Conservation (phyloP, 805 yeast genomes). For the Kuraishia cidri region DNA sequence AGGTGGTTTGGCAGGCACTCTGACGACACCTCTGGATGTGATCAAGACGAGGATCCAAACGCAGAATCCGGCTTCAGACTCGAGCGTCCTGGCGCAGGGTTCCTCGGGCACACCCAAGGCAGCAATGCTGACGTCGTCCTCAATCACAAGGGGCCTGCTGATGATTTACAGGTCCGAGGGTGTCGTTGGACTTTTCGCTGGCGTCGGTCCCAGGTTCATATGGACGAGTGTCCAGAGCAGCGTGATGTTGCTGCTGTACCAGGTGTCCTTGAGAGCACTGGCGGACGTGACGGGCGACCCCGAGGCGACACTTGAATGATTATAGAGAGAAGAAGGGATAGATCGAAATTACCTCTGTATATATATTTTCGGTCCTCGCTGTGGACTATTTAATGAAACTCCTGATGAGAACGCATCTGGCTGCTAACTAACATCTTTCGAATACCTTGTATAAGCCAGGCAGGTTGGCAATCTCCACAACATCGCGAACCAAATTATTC, state of each 20-base stretch:
- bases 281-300: constrained; percentile 19
- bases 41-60: constrained; percentile 92
- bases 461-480: constrained; percentile 80
- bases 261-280: constrained; percentile 54
- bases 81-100: not conserved
- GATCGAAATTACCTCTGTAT: not conserved
- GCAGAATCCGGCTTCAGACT: constrained; percentile 23
- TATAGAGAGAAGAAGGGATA: not conserved
- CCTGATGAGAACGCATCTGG: too few species aligned
- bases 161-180: constrained; percentile 71
- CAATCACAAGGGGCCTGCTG: constrained; percentile 41
- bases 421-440: constrained; percentile 86
- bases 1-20: constrained; percentile 83
- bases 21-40: constrained; percentile 90
- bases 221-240: constrained; percentile 97
- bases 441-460: constrained; percentile 90
- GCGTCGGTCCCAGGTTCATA: constrained; percentile 92
- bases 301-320: constrained; percentile 3
- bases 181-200: constrained; percentile 70
- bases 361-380: not conserved
- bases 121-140: constrained; percentile 21
- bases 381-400: too few species aligned
- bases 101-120: constrained; percentile 3
- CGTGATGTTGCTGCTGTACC: constrained; percentile 86
- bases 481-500: constrained; percentile 34